A percentile compares a stretch with the other conserved stretches of the same genome.
Evolutionary conservation across 768 basidiomycete species (phyloP).

Genomic region (Leccinum arenicola): DNA sequence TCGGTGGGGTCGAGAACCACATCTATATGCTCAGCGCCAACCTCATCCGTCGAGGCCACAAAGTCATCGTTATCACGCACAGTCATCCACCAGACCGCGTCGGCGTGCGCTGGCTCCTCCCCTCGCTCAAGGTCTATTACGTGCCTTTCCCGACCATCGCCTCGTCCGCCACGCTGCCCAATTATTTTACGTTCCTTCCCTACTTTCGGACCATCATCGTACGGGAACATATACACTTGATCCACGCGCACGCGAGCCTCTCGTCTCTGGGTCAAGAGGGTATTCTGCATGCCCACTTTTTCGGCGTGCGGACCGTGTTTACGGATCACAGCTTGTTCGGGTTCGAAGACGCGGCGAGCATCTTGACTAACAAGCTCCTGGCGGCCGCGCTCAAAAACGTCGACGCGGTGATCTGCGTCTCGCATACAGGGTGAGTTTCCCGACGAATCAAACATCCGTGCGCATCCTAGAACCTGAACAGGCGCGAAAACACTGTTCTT

Average conservation of each 20-base stretch:
- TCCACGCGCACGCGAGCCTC: constrained; percentile 91
- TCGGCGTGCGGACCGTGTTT: constrained; percentile 89
- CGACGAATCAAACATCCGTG: not conserved
- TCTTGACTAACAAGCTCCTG: constrained; percentile 94
- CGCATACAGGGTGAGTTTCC: constrained; percentile 81
- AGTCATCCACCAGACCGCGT: constrained; percentile 82
- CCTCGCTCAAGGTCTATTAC: constrained; percentile 90
- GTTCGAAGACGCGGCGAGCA: constrained; percentile 95
- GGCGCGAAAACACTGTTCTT: constrained; percentile 96
- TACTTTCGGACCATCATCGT: constrained; percentile 87
- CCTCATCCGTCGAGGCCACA: constrained; percentile 81
- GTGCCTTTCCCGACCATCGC: constrained; percentile 87
- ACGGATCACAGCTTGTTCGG: constrained; percentile 98
- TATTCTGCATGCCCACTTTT: constrained; percentile 81
- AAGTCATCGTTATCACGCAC: constrained; percentile 94
- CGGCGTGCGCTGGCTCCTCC: constrained; percentile 86
- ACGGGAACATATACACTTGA: constrained; percentile 79
- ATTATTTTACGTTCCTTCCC: constrained; percentile 90
- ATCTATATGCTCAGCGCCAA: constrained; percentile 90
- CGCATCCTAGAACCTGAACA: constrained; percentile 30
- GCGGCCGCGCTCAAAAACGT: constrained; percentile 85
- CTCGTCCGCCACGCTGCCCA: constrained; percentile 90
- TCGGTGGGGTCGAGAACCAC: constrained; percentile 96
- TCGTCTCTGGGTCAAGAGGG: constrained; percentile 91
- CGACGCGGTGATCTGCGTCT: constrained; percentile 94